These are phyloP conservation scores for Eucalyptus regnans DNA, from an alignment of 345 rosid genomes.

Conservation along the genomic window DNA sequence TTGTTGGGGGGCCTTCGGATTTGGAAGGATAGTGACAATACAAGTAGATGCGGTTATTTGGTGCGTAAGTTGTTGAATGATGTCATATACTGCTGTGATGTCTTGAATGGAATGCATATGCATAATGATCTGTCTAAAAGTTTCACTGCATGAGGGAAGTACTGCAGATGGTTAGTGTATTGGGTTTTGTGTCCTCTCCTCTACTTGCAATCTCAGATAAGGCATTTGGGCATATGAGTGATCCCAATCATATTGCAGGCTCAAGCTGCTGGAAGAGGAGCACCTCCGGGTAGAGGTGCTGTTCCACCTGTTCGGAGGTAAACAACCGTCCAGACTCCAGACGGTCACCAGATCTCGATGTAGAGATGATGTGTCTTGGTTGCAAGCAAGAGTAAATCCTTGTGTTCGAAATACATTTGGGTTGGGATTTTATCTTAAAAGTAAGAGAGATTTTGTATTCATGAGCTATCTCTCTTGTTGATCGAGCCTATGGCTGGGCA, in stretches of 20 bases:
- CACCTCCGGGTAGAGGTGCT: conserved; percentile 63
- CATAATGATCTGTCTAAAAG: background rate
- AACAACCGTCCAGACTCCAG: background rate
- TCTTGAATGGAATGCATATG: background rate
- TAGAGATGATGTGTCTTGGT: background rate
- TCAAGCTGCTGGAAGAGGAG: conserved; percentile 81
- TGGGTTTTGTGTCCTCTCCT: background rate
- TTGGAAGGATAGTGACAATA: background rate
- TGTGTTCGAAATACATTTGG: background rate
- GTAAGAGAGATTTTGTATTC: background rate
- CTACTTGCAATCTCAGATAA: background rate
- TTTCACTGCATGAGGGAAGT: background rate
- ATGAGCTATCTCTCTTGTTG: background rate
- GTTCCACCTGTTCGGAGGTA: conserved; percentile 69
- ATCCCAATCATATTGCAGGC: conserved; percentile 15
- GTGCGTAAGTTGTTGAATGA: background rate
- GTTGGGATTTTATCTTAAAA: background rate
- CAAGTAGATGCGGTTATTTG: background rate
- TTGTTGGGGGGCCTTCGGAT: background rate
- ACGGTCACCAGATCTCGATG: background rate
- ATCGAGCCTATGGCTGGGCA: background rate
- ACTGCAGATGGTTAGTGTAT: background rate
- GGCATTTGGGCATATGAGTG: background rate
- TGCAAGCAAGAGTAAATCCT: background rate
- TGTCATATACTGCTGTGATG: background rate